Base-by-base conservation (phyloP, 352 stramenopile genomes). In the Halophytophthora polymorphica region DNA sequence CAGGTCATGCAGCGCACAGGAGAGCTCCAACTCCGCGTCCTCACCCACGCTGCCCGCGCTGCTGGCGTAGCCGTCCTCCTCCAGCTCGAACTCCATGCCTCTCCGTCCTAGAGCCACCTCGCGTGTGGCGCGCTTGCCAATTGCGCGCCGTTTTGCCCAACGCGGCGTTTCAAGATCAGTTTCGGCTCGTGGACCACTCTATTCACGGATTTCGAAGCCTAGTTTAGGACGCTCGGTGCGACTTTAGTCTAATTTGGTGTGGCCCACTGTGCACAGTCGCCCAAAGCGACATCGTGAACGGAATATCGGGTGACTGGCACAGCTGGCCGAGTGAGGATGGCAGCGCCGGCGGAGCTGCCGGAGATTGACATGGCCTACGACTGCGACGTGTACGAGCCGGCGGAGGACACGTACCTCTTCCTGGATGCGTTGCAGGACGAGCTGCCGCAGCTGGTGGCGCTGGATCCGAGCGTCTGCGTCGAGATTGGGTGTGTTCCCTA, bases 351-450 rank as follows among this genome's bases (percentile, higher is more conserved):
- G 38, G 61, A 69, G 46, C 56, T 90, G 45, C 80, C 80, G 25
- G 61, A 82, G 66, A 86, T 88, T 56, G 71, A 86, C 50, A 86
- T 88, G 75, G 60, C 73, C 35, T 91, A 83, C 69, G 74, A 85
- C 63, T 80, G 68, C 62, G 73, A 97, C 50, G 94, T 99, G 21
- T 99, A 99, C 71, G 96, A 98, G 71, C 97, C 96, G 19, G 86
- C 88, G 14, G 96, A 99, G 50, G 97, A 99, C 69, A 99, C 97
- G 14, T 99, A 95, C 60, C 67, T 99, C 15, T 88, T 99, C 23
- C 62, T 99, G 15, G 96, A 99, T 60, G 94, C 90, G 15, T 77
- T 99, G 48, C 77, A 96, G 56, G 77, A 90, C 36, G 95, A 98
- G 53, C 51, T 86, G 28, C 61, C 68, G 37, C 71, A 78, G 18